Evolutionary conservation across 1,284 basidiomycete species (phyloP), one percentile per base, ranked within the genome.

Genomic region (Waitea zeae): DNA sequence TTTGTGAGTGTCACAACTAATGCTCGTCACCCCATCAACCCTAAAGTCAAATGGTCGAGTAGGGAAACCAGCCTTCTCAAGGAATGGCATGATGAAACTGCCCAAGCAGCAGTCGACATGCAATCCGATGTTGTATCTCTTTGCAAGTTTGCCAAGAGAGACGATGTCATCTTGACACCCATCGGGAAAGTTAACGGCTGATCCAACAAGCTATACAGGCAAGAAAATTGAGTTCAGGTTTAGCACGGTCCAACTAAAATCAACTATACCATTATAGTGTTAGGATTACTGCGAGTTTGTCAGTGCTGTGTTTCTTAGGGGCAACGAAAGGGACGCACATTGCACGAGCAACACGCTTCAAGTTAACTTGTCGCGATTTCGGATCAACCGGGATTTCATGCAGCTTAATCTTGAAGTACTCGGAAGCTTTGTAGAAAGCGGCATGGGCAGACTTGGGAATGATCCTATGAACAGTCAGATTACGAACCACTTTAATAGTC

Each of bases 21-120:
- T 83, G 44, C 74, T 77, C 1, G 88, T 92, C 18, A 95, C 89
- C 3, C 90, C 89, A 5, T 70, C 63, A 1, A 95, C 75, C n/a
- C 75, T 60, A 53, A 96, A 96, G 54, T 95, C 90, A 47, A 93
- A 95, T 1, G 49, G 51, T 39, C 46, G 43, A 6, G 52, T 47
- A 3, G 56, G 47, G 46, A 56, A 62, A 1, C 61, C 62, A 4
- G 60, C 58, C 40, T 62, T 54, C 44, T 84, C 78, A 26, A 95
- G 64, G 64, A 87, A 96, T 0, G 90, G 84, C 42, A 95, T 69
- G 44, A 95, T 80, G 57, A 95, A 93, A 35, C 80, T 83, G 2
- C 89, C 90, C 12, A 95, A 63, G 52, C 90, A 95, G 53, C 87
- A 89, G 46, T 92, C 87, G 39, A 95, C 92, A 52, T 98, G 95